Base-by-base conservation (phyloP, 1,284 basidiomycete genomes). In the Chalciporus piperatoides region DNA sequence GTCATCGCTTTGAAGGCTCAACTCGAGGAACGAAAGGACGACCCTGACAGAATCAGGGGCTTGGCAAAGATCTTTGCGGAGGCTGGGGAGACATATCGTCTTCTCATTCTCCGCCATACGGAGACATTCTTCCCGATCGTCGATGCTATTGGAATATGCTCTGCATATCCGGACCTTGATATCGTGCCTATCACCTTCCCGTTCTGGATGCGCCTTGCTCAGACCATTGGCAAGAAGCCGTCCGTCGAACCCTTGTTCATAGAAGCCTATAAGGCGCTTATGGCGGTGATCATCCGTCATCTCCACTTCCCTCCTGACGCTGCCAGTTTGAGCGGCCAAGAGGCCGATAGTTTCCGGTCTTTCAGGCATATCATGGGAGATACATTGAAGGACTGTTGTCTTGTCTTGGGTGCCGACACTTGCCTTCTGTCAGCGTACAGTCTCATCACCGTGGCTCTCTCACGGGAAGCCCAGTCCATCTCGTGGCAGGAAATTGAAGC, bases 351-450 rank as follows among this genome's bases (percentile, higher is more conserved):
- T 63, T 99, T 99, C 77, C 81, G 97, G 21, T 81, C 84, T 6
- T 99, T 99, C 77, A 79, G 97, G 48, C 97, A 99, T 73, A 84
- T 94, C 56, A 99, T 99, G 90, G 97, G 97, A 46, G 96, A 99
- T 68, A 99, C 97, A 4, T 80, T 99, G 59, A 99, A 99, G 71
- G 97, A 99, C 68, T 99, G 97, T 67, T 99, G 97, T 70, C 83
- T 89, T 56, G 94, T 99, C 32, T 80, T 99, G 32, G 91, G 94
- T 25, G 81, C 94, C 2, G 86, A 92, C 41, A 78, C 80, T 4
- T 99, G 97, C 63, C 77, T 99, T 37, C 72, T 85, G 45, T 78
- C 86, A 7, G 82, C 93, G 9, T 90, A 93, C 67, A 82, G 90
- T 48, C 78, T 92, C 65, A 88, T 98, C 56, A 82, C 85, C 17